These are phyloP conservation scores for Cercospora janseana DNA, from an alignment of 2,329 filamentous ascomycete genomes.

Conservation along the genomic window DNA sequence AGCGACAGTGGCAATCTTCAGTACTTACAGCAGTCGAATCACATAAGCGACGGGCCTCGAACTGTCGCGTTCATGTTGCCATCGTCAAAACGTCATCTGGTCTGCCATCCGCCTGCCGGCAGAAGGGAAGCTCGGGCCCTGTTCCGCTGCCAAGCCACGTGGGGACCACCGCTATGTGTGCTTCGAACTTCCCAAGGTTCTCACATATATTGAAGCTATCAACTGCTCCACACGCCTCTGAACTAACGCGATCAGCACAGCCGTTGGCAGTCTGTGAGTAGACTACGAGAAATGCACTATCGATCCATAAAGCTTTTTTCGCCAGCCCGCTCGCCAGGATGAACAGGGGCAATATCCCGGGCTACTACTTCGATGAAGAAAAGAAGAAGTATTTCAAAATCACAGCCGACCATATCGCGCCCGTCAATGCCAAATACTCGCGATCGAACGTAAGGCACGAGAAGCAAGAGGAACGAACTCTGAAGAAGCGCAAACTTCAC, in stretches of 20 bases:
- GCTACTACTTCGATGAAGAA: slow-evolving; percentile 41
- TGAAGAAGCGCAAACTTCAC: slow-evolving; percentile 35
- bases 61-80: background rate
- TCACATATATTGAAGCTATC: too few species aligned
- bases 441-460: slow-evolving; percentile 41
- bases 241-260: background rate
- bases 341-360: slow-evolving; percentile 47
- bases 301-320: background rate
- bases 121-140: background rate
- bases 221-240: background rate
- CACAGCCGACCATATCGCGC: slow-evolving; percentile 40
- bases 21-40: background rate
- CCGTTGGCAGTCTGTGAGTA: too few species aligned
- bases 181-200: background rate
- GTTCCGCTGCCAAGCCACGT: background rate
- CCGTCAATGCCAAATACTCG: slow-evolving; percentile 42
- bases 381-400: slow-evolving; percentile 54
- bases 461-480: slow-evolving; percentile 28
- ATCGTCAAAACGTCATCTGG: background rate
- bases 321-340: slow-evolving; percentile 29
- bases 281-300: slow-evolving; percentile 7
- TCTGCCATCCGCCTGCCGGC: too few species aligned
- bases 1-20: slow-evolving; percentile 4
- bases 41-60: background rate
- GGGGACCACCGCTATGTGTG: background rate